Conservation (phyloP, 129 eudicot genomes). For the Ambrosia artemisiifolia region DNA sequence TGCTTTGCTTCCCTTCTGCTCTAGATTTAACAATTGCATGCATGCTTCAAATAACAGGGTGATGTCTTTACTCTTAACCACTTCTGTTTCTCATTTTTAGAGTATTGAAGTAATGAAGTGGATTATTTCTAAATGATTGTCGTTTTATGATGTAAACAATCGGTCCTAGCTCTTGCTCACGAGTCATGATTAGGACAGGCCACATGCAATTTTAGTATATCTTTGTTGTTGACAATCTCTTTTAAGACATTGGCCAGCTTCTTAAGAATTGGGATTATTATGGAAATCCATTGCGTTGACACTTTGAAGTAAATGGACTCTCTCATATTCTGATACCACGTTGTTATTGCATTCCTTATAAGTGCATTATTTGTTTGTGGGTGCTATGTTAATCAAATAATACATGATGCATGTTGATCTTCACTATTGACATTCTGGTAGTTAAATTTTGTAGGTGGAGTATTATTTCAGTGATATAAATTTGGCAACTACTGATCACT, state of each 20-base stretch:
- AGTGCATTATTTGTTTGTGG: not conserved
- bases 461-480: conserved; percentile 94
- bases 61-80: not conserved
- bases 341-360: not conserved
- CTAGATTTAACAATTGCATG: not conserved
- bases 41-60: not conserved
- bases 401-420: not conserved
- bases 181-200: not conserved
- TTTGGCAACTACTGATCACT: conserved; percentile 95
- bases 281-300: not conserved
- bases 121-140: not conserved
- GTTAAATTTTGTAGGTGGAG: conserved; percentile 71
- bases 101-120: not conserved
- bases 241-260: not conserved
- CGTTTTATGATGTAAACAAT: not conserved
- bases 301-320: not conserved
- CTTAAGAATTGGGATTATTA: not conserved
- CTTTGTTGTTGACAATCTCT: not conserved
- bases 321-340: not conserved
- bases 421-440: conserved; percentile 13
- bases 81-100: not conserved
- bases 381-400: conserved; percentile 6
- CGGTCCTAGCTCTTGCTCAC: not conserved
- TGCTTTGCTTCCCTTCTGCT: not conserved
- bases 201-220: not conserved